Evolutionary conservation across 169 alveolate genomes (phyloP), one percentile per base, ranked within the genome.

Genomic region (Plasmodium knowlesi): DNA sequence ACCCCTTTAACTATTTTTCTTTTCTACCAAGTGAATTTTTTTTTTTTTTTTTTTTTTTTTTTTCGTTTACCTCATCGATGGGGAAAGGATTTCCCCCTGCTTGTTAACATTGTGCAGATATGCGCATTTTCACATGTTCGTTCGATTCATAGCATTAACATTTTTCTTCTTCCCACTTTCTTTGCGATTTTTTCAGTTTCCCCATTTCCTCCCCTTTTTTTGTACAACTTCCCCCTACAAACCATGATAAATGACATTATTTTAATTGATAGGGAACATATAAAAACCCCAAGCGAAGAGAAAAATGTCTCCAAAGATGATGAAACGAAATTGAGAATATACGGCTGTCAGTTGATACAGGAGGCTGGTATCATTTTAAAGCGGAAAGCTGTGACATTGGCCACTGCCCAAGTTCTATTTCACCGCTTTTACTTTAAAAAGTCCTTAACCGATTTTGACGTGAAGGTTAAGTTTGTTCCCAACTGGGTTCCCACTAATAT

Each of bases 381-480:
- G 85, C 95, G 97, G 12, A 97, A 98, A 43, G 97, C 98, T 14
- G 98, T 96, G 12, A 97, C 99, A 28, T 95, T 97, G 88, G 98
- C 98, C 39, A 95, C 98, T 3, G 98, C 98, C 16, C 97, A 97
- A 57, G 95, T 98, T 30, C 97, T 98, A 73, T 95, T 98, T 14
- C 99, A 98, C 76, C 94, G 98, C 71, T 98, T 97, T 94, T 98
- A 97, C 93, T 96, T 95, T 90, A 94, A 96, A 74, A 97, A 97
- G 70, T 95, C 98, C 41, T 94, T 98, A 28, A 95, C 94, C 32
- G 97, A 97, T 67, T 97, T 97, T 82, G 98, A 98, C 61, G 96
- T 97, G 37, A 86, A 97, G 91, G 98, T 96, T 61, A 76, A 53
- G 41, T 30, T 43, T 41, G 12, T 41, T 34, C 32, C 39, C 10